These are phyloP conservation scores for Oenanthe sinensis DNA, from an alignment of 129 eudicot genomes.

Conservation along the genomic window DNA sequence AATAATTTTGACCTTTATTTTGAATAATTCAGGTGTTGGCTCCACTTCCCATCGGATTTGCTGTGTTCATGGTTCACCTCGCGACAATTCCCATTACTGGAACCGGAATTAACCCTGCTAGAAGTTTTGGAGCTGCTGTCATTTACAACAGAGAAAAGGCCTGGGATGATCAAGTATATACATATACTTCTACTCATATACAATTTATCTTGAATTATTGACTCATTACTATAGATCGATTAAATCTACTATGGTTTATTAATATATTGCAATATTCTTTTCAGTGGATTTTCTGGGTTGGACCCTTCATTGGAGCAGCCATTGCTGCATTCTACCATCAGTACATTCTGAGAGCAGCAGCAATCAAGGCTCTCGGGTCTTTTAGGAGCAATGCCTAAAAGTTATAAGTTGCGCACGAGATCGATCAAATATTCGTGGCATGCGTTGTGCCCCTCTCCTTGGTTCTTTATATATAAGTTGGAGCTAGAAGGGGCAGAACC, in stretches of 20 bases:
- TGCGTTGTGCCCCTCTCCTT: background rate
- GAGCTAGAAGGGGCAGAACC: background rate
- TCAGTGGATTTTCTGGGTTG: conserved; percentile 52
- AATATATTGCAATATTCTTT: background rate
- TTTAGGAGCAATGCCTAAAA: conserved; percentile 39
- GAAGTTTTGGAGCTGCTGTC: conserved; percentile 39
- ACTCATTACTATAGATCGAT: background rate
- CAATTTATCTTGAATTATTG: background rate
- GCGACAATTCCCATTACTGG: conserved; percentile 40
- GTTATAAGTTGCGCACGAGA: background rate
- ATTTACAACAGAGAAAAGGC: conserved; percentile 29
- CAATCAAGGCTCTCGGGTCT: conserved; percentile 38
- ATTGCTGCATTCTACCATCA: conserved; percentile 48
- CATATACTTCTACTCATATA: background rate
- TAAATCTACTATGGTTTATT: background rate
- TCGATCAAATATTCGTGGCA: background rate
- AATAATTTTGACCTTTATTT: background rate
- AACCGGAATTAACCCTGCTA: conserved; percentile 45
- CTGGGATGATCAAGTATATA: conserved; percentile 46
- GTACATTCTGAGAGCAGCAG: conserved; percentile 32
- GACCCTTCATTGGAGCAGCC: conserved; percentile 40
- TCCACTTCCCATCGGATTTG: conserved; percentile 41
- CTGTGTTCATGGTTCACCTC: conserved; percentile 42
- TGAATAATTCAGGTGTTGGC: conserved; percentile 30
- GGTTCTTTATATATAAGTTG: background rate